Base-by-base conservation (phyloP, 2,329 filamentous ascomycete species). In the Rhynchosporium secalis region DNA sequence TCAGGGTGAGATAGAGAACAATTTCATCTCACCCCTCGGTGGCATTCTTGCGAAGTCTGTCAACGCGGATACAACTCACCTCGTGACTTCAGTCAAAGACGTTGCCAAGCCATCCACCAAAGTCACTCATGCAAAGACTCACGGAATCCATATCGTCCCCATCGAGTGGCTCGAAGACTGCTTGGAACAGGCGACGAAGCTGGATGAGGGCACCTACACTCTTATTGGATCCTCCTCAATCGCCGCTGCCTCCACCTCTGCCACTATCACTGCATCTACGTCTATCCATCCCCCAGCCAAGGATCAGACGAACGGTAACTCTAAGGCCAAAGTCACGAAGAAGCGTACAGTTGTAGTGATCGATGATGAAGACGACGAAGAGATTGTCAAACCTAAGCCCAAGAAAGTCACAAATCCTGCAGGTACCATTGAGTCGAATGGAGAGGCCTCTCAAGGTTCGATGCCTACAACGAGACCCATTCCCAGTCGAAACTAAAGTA, bases 81-180 rank as follows among this genome's bases (percentile, higher is more conserved):
- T 89, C 29, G 75, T 89, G 55, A 80, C 81, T n/a, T 83, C 79
- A 0, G 75, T 81, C 7, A 75, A 77, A 8, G 84, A 87, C 64
- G 82, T 78, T 65, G 74, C 79, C 7, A 81, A 79, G 49, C 73
- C 74, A 0, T 79, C 80, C 0, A 71, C 75, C 48, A 88, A 88
- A 70, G 80, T 66, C 26, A 62, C 62, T 15, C 59, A 64, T 41
- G 83, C 66, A 77, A 72, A 77, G 9, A 68, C 77, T 12, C 76
- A 80, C 40, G 76, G 73, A 26, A 75, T 88, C 12, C 79, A 79
- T 2, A 79, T 91, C 51, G 80, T 91, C 31, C 78, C 75, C 9
- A 72, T 87, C 0, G 75, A 82, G 13, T 92, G 89, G 89, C 75
- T 87, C n/a, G 66, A 82, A 1, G 80, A 86, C n/a, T 86, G 80